phyloP scores from a whole-genome alignment of 208 protist species.

The Blechomonas ayalai region DNA sequence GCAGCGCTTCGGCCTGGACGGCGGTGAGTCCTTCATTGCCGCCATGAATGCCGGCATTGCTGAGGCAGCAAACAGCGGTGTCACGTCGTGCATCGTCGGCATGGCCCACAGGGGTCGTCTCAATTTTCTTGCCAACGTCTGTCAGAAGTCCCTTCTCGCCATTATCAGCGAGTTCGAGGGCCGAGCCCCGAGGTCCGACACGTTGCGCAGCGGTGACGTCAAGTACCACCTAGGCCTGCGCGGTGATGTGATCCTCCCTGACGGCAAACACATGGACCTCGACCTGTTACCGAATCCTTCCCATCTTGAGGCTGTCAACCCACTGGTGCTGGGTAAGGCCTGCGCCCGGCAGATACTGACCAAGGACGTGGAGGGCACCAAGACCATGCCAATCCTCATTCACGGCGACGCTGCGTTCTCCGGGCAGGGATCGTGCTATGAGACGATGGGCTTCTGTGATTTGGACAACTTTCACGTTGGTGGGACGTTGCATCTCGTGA shows the following conservation, averaged over 20 bases:
- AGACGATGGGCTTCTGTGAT: constrained; percentile 94
- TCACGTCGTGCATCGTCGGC: constrained; percentile 91
- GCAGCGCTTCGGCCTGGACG: constrained; percentile 97
- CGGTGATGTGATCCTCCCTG: constrained; percentile 53
- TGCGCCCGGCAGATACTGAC: constrained; percentile 90
- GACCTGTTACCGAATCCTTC: constrained; percentile 97
- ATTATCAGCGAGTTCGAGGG: constrained; percentile 91
- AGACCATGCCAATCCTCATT: constrained; percentile 87
- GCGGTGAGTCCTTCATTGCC: constrained; percentile 94
- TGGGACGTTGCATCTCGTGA: constrained; percentile 97
- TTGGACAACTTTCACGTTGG: constrained; percentile 94
- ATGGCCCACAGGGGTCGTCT: constrained; percentile 98
- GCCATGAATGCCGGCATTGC: constrained; percentile 92
- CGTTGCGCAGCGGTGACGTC: constrained; percentile 86
- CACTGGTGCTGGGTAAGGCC: constrained; percentile 96
- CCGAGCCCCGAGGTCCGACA: constrained; percentile 27
- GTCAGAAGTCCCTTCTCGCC: constrained; percentile 87
- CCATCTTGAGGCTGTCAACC: constrained; percentile 98
- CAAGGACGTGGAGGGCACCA: constrained; percentile 63
- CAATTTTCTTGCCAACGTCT: constrained; percentile 96
- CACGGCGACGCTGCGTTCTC: constrained; percentile 98
- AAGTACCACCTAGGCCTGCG: constrained; percentile 97
- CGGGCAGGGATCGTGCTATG: constrained; percentile 96
- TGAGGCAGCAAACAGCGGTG: constrained; percentile 70
- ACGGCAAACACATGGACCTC: constrained; percentile 88